phyloP scores from a whole-genome alignment of 2,329 filamentous ascomycete genomes.

The Stylonectria norvegica region DNA sequence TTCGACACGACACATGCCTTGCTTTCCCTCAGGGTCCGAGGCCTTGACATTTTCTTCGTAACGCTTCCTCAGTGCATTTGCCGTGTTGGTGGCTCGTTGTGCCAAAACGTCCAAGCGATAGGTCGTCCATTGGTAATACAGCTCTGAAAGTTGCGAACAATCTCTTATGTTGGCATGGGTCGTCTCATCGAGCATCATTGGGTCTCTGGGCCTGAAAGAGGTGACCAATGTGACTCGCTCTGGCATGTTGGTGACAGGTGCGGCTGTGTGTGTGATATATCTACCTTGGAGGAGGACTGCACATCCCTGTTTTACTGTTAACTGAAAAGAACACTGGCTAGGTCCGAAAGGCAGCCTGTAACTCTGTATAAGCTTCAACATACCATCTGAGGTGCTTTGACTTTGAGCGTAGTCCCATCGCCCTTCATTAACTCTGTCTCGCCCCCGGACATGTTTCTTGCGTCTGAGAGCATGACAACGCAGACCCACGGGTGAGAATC shows the following conservation, averaged over 20 bases:
- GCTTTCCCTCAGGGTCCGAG: slow-evolving; percentile 20
- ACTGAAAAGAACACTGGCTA: not conserved
- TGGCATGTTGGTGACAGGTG: slow-evolving; percentile 36
- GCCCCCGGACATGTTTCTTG: slow-evolving; percentile 44
- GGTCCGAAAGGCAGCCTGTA: not conserved
- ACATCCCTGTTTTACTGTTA: slow-evolving; percentile 28
- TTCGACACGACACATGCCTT: slow-evolving; percentile 24
- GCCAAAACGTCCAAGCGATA: slow-evolving; percentile 26
- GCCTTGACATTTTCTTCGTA: slow-evolving; percentile 23
- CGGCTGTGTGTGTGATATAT: slow-evolving; percentile 44
- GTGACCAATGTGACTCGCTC: slow-evolving; percentile 48
- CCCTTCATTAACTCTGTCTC: slow-evolving; percentile 27
- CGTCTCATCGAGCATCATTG: slow-evolving; percentile 38
- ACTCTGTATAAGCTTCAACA: not conserved
- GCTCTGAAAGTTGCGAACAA: slow-evolving; percentile 25
- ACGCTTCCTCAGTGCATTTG: slow-evolving; percentile 18
- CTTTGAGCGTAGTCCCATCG: slow-evolving; percentile 24
- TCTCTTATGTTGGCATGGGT: slow-evolving; percentile 30
- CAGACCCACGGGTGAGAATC: slow-evolving; percentile 51
- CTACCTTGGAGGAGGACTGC: slow-evolving; percentile 44
- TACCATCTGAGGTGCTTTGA: slow-evolving; percentile 25
- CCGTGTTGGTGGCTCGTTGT: slow-evolving; percentile 16
- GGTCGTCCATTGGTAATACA: slow-evolving; percentile 30
- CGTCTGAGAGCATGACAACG: slow-evolving; percentile 49
- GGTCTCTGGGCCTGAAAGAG: slow-evolving; percentile 40